These are phyloP conservation scores for Leccinum fibrillosum DNA, from an alignment of 768 basidiomycete species.

Conservation along the genomic window DNA sequence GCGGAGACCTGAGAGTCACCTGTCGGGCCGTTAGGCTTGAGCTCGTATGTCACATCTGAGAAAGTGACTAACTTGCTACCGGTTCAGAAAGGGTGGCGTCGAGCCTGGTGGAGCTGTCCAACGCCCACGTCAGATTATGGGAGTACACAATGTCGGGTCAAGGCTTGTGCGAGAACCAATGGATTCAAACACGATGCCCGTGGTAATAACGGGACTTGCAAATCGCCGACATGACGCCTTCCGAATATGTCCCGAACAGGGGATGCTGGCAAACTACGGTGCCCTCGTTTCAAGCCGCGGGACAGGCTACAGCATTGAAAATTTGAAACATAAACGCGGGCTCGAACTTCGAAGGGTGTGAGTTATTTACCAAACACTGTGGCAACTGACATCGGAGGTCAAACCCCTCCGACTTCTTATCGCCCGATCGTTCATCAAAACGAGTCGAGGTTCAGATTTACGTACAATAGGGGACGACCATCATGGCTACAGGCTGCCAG, in stretches of 20 bases:
- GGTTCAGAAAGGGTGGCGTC: constrained; percentile 1
- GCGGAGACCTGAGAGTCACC: background rate
- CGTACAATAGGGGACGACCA: background rate
- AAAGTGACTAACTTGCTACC: constrained; percentile 9
- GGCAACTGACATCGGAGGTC: constrained; percentile 19
- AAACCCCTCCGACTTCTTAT: constrained; percentile 24
- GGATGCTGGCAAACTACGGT: background rate
- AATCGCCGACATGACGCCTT: constrained; percentile 16
- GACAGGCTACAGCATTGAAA: background rate
- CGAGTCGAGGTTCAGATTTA: background rate
- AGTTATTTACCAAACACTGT: background rate
- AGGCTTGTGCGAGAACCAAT: background rate
- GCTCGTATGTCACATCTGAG: background rate
- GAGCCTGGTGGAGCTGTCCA: background rate
- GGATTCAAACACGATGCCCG: background rate
- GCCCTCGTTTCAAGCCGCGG: constrained; percentile 9
- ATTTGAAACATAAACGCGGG: background rate
- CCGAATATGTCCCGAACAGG: constrained; percentile 1
- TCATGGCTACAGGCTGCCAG: background rate
- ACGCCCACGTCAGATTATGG: background rate
- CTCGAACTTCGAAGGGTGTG: background rate
- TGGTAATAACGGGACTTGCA: constrained; percentile 17
- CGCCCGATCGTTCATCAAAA: constrained; percentile 3
- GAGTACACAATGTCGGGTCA: background rate
- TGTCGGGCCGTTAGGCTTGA: background rate